A percentile compares a stretch with the other conserved stretches of the same genome.
These are phyloP conservation scores for Hygrocybe punicea DNA, from an alignment of 768 basidiomycete genomes.

Conservation along the genomic window DNA sequence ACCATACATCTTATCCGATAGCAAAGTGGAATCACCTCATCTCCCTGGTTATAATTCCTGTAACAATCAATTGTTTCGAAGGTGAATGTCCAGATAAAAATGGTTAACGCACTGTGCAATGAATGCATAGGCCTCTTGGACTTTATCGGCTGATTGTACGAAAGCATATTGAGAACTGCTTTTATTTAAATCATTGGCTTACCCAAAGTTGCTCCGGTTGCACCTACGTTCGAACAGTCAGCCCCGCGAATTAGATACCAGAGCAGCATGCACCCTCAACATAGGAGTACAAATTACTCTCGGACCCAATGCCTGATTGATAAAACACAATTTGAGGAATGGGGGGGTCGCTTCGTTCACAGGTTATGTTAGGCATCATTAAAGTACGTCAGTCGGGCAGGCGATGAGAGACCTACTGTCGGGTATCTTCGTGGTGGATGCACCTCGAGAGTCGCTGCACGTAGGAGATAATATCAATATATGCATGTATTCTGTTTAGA, in stretches of 20 bases:
- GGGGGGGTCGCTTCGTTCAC: conserved; percentile 33
- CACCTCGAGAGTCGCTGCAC: conserved; percentile 52
- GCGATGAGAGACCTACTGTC: neutral
- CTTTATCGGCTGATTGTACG: conserved; percentile 54
- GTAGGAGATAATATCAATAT: neutral
- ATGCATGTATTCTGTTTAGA: neutral
- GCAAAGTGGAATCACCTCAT: conserved; percentile 48
- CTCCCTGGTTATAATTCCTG: conserved; percentile 69
- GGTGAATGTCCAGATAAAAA: too few relatives aligned
- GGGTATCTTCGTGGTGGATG: conserved; percentile 46
- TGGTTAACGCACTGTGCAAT: conserved; percentile 56
- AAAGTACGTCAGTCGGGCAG: too few relatives aligned
- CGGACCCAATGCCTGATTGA: conserved; percentile 59
- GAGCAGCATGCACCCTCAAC: conserved; percentile 46
- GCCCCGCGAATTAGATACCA: neutral
- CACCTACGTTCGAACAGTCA: conserved; percentile 39
- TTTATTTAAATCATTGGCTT: conserved; percentile 9
- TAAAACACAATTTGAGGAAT: conserved; percentile 64
- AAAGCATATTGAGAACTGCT: neutral
- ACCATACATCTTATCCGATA: conserved; percentile 7
- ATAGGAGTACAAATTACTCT: conserved; percentile 55
- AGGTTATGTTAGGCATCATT: too few relatives aligned
- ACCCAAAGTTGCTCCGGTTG: conserved; percentile 65
- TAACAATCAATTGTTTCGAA: neutral
- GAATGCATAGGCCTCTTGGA: conserved; percentile 78